Conservation (phyloP, 176 grass and related monocot genomes). For the Echinochloa phyllopogon region DNA sequence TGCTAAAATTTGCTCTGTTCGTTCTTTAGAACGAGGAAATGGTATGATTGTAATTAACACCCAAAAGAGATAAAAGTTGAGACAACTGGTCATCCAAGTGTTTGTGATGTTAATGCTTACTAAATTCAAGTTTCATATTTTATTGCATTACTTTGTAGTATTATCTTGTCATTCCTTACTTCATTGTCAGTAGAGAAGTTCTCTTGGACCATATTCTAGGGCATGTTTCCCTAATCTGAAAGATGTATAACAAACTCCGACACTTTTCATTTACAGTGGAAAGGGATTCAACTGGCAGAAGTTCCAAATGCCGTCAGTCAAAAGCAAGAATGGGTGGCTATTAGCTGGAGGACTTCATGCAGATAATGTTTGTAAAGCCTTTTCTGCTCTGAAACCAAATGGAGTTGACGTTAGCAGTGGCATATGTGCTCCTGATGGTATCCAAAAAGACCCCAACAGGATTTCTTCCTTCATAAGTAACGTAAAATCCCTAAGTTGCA, state of each 20-base stretch:
- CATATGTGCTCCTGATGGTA: slow-evolving; percentile 76
- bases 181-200: neutral
- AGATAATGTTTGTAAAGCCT: slow-evolving; percentile 76
- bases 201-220: neutral
- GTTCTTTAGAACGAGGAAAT: slow-evolving; percentile 18
- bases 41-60: neutral
- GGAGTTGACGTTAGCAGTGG: slow-evolving; percentile 93
- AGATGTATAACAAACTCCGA: neutral
- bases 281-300: slow-evolving; percentile 92
- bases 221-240: neutral
- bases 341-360: slow-evolving; percentile 87
- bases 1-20: slow-evolving; percentile 10
- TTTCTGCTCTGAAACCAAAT: slow-evolving; percentile 61
- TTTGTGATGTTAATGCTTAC: neutral
- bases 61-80: neutral
- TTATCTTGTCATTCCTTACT: slow-evolving; percentile 2
- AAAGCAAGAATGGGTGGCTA: slow-evolving; percentile 83
- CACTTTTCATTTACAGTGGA: slow-evolving; percentile 57
- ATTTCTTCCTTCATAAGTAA: slow-evolving; percentile 73
- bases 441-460: slow-evolving; percentile 66
- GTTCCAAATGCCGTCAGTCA: slow-evolving; percentile 63
- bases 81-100: neutral
- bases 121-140: neutral
- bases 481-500: slow-evolving; percentile 44
- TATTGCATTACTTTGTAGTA: neutral